Conservation (phyloP, 2,329 filamentous ascomycete genomes). For the Herpotrichia juniperi region DNA sequence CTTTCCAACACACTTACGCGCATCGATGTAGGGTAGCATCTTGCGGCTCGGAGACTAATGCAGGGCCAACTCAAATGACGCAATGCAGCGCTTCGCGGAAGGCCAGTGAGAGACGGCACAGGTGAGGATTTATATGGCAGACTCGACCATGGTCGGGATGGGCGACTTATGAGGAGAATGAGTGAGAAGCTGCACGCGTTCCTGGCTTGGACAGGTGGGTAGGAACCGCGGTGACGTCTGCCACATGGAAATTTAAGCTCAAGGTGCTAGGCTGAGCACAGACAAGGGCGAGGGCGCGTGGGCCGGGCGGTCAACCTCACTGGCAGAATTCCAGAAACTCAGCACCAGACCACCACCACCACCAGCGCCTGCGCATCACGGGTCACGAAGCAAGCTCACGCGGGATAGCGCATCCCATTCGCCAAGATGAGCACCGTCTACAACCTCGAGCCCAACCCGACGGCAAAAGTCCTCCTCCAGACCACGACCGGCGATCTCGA, state of each 20-base stretch:
- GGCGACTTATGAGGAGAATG: neutral
- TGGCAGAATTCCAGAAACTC: conserved; percentile 24
- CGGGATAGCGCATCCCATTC: neutral
- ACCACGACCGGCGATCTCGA: conserved; percentile 89
- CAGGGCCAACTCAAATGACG: conserved; percentile 11
- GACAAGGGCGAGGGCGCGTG: conserved; percentile 17
- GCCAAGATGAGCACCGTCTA: conserved; percentile 82
- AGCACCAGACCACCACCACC: conserved; percentile 2
- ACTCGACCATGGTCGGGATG: conserved; percentile 17
- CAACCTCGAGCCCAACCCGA: conserved; percentile 93
- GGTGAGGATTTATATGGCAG: conserved; percentile 16
- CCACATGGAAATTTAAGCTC: conserved; percentile 6
- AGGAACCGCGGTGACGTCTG: conserved; percentile 16
- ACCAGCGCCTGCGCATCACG: neutral
- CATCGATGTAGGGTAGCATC: conserved; percentile 70
- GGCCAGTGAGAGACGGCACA: conserved; percentile 1
- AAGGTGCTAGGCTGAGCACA: conserved; percentile 4
- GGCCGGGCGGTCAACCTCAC: conserved; percentile 18
- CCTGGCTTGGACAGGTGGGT: neutral
- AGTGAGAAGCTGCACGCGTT: neutral
- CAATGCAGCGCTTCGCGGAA: conserved; percentile 7
- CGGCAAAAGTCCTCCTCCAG: conserved; percentile 87
- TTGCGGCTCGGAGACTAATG: conserved; percentile 18
- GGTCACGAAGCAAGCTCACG: conserved; percentile 11
- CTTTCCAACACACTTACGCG: conserved; percentile 55